Percentiles rank a stretch among this genome's conserved stretches.
Evolutionary conservation across 768 basidiomycete genomes (phyloP).

Genomic region (Lactarius sanguifluus): DNA sequence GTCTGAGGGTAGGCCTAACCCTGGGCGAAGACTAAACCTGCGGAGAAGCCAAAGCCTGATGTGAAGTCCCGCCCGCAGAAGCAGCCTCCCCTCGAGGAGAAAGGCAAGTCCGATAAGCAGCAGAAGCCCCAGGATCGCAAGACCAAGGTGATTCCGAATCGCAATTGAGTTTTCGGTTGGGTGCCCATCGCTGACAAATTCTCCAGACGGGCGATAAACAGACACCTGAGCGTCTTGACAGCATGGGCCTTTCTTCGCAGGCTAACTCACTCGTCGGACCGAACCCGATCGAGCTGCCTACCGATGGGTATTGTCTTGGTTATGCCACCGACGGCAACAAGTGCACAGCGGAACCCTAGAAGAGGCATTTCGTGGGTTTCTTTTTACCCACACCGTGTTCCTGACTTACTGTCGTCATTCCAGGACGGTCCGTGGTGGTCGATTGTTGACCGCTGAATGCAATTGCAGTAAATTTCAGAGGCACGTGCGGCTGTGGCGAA

Average conservation of each 20-base stretch:
- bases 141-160: background rate
- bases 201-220: background rate
- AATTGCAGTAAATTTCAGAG: background rate
- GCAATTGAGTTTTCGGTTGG: background rate
- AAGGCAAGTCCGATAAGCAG: constrained; percentile 5
- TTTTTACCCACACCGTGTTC: background rate
- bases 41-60: background rate
- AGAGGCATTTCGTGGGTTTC: background rate
- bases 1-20: background rate
- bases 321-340: background rate
- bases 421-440: background rate
- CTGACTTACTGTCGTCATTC: background rate
- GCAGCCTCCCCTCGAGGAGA: background rate
- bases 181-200: background rate
- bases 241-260: background rate
- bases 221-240: background rate
- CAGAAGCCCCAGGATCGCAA: background rate
- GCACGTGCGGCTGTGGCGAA: background rate
- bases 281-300: background rate
- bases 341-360: background rate
- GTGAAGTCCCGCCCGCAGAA: background rate
- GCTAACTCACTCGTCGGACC: background rate
- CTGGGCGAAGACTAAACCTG: background rate
- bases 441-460: background rate
- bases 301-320: background rate